Conservation (phyloP, 2,329 filamentous ascomycete species). For the Pseudogymnoascus sp. region DNA sequence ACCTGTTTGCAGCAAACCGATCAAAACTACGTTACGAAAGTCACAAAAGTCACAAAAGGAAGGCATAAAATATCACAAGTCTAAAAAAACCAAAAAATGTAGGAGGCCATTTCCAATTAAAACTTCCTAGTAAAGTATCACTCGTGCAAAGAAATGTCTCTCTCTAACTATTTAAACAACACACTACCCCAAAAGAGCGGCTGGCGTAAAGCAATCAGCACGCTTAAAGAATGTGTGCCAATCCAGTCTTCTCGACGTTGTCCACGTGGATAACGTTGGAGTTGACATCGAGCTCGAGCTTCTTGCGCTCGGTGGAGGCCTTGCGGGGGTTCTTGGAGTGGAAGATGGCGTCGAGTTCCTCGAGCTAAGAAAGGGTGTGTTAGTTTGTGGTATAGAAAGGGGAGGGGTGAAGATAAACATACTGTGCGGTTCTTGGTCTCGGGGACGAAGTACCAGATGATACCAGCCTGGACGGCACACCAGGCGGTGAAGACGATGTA, state of each 20-base stretch:
- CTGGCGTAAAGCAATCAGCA: too few species aligned
- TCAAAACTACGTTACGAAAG: too few species aligned
- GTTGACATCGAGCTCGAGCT: conserved; percentile 28
- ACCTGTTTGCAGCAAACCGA: too few species aligned
- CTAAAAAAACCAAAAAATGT: not conserved
- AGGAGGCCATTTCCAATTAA: not conserved
- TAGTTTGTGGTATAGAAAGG: not conserved
- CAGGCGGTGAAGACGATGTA: conserved; percentile 44
- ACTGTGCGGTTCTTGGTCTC: conserved; percentile 41
- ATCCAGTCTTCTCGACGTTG: not conserved
- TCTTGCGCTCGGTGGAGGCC: conserved; percentile 35
- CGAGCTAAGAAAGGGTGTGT: conserved; percentile 27
- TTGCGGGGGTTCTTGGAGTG: conserved; percentile 36
- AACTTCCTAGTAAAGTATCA: not conserved
- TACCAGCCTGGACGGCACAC: conserved; percentile 33
- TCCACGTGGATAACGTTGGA: conserved; percentile 17
- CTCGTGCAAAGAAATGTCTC: not conserved
- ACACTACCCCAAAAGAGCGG: too few species aligned
- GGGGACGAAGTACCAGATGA: conserved; percentile 41
- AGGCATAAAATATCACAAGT: too few species aligned
- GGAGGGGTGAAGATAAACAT: not conserved
- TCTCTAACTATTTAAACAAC: not conserved
- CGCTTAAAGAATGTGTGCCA: not conserved
- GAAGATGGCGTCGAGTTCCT: conserved; percentile 46
- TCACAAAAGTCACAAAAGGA: too few species aligned